Base-by-base conservation (phyloP, 768 basidiomycete species). In the Obba rivulosa region DNA sequence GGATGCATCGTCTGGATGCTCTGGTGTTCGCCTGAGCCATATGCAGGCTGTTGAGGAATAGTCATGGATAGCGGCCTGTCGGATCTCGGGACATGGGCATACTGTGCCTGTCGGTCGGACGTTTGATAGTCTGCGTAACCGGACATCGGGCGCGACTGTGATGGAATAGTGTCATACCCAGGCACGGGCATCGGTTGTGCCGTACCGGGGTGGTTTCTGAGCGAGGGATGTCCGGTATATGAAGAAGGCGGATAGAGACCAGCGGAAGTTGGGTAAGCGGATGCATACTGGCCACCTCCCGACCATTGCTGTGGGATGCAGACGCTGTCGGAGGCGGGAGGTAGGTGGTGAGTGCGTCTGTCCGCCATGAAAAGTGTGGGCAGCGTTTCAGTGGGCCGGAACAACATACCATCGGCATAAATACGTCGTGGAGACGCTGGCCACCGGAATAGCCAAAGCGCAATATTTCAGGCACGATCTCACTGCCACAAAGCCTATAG, bases 401-500 rank as follows among this genome's bases (percentile, higher is more conserved):
- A n/a, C 4, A 20, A 34, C 41, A 23, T 21, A 16, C 21, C 31
- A 34, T n/a, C 20, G 37, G 8, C 49, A 54, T 58, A 55, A 47
- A 52, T 58, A 58, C 28, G 39, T 51, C 41, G 31, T 49, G 43
- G 53, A 55, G 43, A 45, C 46, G 52, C 52, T 51, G 38, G 42
- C 31, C 34, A 25, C 31, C 14, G 31, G 8, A 8, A 36, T 35
- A 17, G 39, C 21, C 8, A 47, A 36, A 43, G 43, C 48, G 50
- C 45, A 38, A 34, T 36, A 34, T 31, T 36, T 47, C 57, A 58
- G 57, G 57, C 57, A 58, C 57, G 46, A 53, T 53, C 57, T 53
- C 57, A 55, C 57, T 58, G 57, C 57, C 57, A 55, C 57, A 53
- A 55, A 55, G 53, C 36, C 48, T 40, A 50, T 48, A 46, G 50